These are phyloP conservation scores for Penicillium sp. DNA, from an alignment of 2,329 filamentous ascomycete species.

Conservation along the genomic window DNA sequence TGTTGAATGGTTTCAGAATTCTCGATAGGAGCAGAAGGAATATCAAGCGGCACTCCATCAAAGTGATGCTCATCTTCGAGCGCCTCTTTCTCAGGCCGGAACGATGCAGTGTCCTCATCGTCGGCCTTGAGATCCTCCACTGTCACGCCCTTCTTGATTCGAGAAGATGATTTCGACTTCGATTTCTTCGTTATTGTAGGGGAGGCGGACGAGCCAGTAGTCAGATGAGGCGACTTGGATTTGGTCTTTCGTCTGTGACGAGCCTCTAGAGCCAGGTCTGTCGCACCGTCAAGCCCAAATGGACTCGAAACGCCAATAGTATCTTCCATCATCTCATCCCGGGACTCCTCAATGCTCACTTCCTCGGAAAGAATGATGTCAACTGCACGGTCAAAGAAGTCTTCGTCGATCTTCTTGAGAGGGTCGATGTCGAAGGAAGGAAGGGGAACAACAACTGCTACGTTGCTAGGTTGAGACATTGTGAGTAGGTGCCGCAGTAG, in stretches of 20 bases:
- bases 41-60: background rate
- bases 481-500: background rate
- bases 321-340: background rate
- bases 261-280: background rate
- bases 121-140: too few species aligned
- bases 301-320: background rate
- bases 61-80: background rate
- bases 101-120: background rate
- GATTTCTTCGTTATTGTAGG: background rate
- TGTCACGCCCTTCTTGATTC: background rate
- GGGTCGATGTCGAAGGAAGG: slow-evolving; percentile 19
- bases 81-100: background rate
- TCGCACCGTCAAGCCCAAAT: background rate
- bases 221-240: background rate
- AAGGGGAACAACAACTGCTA: slow-evolving; percentile 22
- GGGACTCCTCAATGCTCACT: slow-evolving; percentile 16
- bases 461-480: background rate
- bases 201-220: background rate
- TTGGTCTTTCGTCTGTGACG: background rate
- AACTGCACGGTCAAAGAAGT: slow-evolving; percentile 17
- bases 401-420: slow-evolving; percentile 25
- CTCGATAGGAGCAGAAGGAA: background rate
- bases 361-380: slow-evolving; percentile 30
- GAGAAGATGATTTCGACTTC: background rate
- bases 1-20: background rate